Base-by-base conservation (phyloP, 352 stramenopile species). In the Pythium aristosporum region DNA sequence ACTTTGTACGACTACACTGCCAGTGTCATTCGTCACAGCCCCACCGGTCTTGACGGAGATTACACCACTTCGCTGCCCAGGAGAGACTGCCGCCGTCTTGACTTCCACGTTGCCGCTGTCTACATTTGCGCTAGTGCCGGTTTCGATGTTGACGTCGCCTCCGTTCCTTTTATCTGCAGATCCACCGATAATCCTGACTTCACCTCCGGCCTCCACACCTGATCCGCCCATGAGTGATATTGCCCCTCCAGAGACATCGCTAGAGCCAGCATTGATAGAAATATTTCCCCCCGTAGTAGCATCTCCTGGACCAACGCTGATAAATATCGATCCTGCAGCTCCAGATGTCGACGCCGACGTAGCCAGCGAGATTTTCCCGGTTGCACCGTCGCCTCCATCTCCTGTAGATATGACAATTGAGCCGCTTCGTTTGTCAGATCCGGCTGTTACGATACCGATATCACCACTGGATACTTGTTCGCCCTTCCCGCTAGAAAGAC, bases 401-500 rank as follows among this genome's bases (percentile, higher is more conserved):
- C 48, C 48, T 1, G 28, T 42, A 18, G 48, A 55, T 15, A 55
- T 8, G 28, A 25, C 16, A 23, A 62, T 41, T 20, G 56, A 54
- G 6, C 56, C 56, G 50, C 48, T 65, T 41, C 13, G 30, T 9
- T 37, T 43, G 36, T 42, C 41, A 3, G 48, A 57, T 8, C 28
- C 32, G 32, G 58, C 58, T 10, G 39, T 50, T 8, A 64, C 58
- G 18, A 65, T 51, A 23, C 55, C 28, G 0, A 75, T 65, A 16
- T 39, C 57, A 11, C 73, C 75, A 54, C 75, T 77, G 8, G 56
- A 61, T 21, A 77, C 47, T 10, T 59, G 55, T 23, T 49, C 39
- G 8, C 53, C 53, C 15, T 46, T 25, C 0, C 53, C 53, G 20
- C 53, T 60, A 30, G 28, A 12, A 21, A 60, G 21, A 23, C 81